These are phyloP conservation scores for Brassica incana DNA, from an alignment of 345 rosid genomes.

Conservation along the genomic window DNA sequence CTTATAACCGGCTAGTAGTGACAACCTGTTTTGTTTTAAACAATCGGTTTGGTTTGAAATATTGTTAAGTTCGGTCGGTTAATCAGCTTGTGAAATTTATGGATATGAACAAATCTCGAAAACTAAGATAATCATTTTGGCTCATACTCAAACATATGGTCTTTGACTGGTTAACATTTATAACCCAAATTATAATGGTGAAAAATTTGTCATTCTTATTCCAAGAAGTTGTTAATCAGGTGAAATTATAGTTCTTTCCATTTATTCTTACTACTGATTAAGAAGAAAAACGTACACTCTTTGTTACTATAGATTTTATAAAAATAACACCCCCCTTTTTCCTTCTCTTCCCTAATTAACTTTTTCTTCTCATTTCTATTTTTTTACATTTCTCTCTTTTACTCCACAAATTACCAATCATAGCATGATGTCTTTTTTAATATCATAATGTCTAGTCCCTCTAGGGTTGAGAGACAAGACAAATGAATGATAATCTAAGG, in stretches of 20 bases:
- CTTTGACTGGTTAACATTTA: neutral
- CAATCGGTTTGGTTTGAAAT: neutral
- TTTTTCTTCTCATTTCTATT: neutral
- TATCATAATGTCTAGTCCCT: neutral
- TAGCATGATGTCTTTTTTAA: neutral
- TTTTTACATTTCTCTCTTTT: neutral
- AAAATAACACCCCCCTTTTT: neutral
- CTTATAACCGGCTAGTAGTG: too few species aligned
- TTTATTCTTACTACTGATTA: neutral
- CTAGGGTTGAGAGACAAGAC: neutral
- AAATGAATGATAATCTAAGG: neutral
- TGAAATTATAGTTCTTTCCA: neutral
- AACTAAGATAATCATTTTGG: neutral
- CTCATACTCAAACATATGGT: neutral
- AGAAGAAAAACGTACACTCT: neutral
- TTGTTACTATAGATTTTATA: neutral
- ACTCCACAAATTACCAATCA: neutral
- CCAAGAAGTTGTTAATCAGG: neutral
- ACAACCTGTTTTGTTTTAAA: too few species aligned
- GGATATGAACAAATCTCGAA: neutral
- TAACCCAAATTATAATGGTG: neutral
- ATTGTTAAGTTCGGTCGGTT: neutral
- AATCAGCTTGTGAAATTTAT: neutral
- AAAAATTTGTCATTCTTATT: neutral
- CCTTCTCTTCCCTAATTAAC: neutral